Evolutionary conservation across 202 grass and related monocot species (phyloP).

Genomic region (Zoysia matrella): DNA sequence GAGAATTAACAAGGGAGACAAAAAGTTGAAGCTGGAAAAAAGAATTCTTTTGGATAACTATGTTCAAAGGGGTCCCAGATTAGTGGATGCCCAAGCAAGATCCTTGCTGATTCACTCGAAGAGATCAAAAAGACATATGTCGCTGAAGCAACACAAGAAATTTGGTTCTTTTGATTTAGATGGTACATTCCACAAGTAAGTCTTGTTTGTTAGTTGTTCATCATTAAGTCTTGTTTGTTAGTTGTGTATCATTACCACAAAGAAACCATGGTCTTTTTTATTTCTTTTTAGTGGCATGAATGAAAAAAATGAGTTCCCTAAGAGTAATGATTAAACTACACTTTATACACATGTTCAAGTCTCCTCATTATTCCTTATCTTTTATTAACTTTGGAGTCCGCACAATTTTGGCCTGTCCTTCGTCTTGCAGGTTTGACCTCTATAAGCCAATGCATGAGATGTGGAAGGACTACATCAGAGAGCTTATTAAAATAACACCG

Average conservation of each 20-base stretch:
- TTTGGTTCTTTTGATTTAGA: slow-evolving; percentile 78
- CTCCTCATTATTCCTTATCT: neutral
- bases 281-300: slow-evolving; percentile 24
- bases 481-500: slow-evolving; percentile 37
- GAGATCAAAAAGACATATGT: slow-evolving; percentile 77
- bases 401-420: slow-evolving; percentile 36
- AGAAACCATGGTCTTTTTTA: neutral
- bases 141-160: slow-evolving; percentile 83
- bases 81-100: slow-evolving; percentile 63
- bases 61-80: slow-evolving; percentile 57
- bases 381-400: slow-evolving; percentile 22
- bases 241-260: neutral
- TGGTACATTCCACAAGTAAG: slow-evolving; percentile 69
- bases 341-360: slow-evolving; percentile 37
- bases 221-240: neutral
- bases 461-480: slow-evolving; percentile 60
- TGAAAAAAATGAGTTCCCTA: slow-evolving; percentile 14
- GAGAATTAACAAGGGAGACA: slow-evolving; percentile 55
- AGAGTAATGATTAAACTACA: slow-evolving; percentile 3
- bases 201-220: neutral
- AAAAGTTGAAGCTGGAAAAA: slow-evolving; percentile 81
- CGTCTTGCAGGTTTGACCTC: slow-evolving; percentile 61
- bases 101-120: slow-evolving; percentile 78
- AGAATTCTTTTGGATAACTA: slow-evolving; percentile 84
- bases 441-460: slow-evolving; percentile 75